Evolutionary conservation across 139 green algal species (phyloP), one percentile per base, ranked within the genome.

Genomic region (Micractinium conductrix): DNA sequence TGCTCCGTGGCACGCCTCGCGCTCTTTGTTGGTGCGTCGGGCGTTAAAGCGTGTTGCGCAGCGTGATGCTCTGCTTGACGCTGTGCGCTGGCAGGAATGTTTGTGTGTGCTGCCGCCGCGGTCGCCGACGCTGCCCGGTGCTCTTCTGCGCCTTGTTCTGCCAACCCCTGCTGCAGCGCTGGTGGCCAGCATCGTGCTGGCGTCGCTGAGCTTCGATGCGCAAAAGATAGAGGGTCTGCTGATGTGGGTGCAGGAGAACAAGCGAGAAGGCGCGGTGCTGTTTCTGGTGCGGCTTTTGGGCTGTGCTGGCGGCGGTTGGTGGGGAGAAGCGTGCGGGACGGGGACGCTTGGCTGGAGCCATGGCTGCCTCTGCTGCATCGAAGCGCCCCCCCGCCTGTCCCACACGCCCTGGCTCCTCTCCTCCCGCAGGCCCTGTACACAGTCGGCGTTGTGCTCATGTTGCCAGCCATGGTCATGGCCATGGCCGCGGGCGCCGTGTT

Each of bases 401-500:
- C 12, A 10, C 48, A 58, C 14, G 48, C 10, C 48, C 48, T 58
- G 48, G 14, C 48, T 58, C 48, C 48, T 22, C 48, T 58, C 48
- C 24, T 38, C 7, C 62, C 26, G 72, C 83, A 87, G 76, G 45
- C 30, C 7, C 28, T 89, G 9, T 94, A 92, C 73, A 87, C 80
- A 9, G 42, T 74, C 4, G 87, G 86, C 30, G 85, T 94, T 30
- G 83, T 92, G 21, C 69, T 93, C 48, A 90, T 93, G 71, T 69
- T 94, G 16, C 91, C 91, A 4, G 91, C 86, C 6, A 88, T 94
- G 44, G 87, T 90, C 2, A 85, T 93, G 70, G 85, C 89, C 37
- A 86, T 94, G 81, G 90, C 75, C 26, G 85, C 89, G 24, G 91
- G 91, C 12, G 91, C 90, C 33, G 71, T 94, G 14, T 94, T 94